Conservation (phyloP, 495 filamentous ascomycete species). For the Aspergillus bridgeri region DNA sequence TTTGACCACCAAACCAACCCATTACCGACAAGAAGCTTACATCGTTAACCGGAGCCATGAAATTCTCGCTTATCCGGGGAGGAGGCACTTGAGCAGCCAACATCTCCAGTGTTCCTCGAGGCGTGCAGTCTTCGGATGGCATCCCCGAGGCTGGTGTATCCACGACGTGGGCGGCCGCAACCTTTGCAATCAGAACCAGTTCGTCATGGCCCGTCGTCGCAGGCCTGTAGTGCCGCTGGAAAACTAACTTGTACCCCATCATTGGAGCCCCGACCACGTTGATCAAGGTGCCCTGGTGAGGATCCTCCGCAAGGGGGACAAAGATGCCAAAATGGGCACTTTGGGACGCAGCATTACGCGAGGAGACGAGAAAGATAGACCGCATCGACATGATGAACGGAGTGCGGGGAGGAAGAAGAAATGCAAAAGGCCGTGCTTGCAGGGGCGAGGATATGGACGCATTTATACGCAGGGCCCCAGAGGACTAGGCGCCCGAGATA, state of each 20-base stretch:
- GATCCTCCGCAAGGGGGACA: slow-evolving; percentile 21
- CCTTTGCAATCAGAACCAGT: slow-evolving; percentile 22
- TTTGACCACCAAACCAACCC: background rate
- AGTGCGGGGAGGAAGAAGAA: too few relatives aligned
- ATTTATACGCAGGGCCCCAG: too few relatives aligned
- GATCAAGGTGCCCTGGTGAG: slow-evolving; percentile 25
- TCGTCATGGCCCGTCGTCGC: slow-evolving; percentile 10
- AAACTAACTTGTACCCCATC: slow-evolving; percentile 31
- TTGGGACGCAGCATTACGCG: slow-evolving; percentile 20
- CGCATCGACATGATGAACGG: background rate
- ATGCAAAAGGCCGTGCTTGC: too few relatives aligned
- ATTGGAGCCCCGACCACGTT: slow-evolving; percentile 32
- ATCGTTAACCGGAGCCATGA: slow-evolving; percentile 35
- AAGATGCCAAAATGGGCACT: slow-evolving; percentile 35
- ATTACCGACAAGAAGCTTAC: slow-evolving; percentile 15
- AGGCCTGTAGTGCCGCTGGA: slow-evolving; percentile 24
- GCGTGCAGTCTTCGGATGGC: slow-evolving; percentile 18
- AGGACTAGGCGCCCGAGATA: too few relatives aligned
- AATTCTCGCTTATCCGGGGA: slow-evolving; percentile 32
- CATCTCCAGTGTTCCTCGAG: slow-evolving; percentile 26
- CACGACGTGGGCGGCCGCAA: slow-evolving; percentile 21
- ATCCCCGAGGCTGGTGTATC: slow-evolving; percentile 10
- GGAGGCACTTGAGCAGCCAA: slow-evolving; percentile 27
- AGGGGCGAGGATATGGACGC: too few relatives aligned
- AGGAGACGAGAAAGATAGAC: slow-evolving; percentile 24